A percentile compares a stretch with the other conserved stretches of the same genome.
phyloP scores from a whole-genome alignment of 495 filamentous ascomycete species.

The Aspergillus incahuasiensis region DNA sequence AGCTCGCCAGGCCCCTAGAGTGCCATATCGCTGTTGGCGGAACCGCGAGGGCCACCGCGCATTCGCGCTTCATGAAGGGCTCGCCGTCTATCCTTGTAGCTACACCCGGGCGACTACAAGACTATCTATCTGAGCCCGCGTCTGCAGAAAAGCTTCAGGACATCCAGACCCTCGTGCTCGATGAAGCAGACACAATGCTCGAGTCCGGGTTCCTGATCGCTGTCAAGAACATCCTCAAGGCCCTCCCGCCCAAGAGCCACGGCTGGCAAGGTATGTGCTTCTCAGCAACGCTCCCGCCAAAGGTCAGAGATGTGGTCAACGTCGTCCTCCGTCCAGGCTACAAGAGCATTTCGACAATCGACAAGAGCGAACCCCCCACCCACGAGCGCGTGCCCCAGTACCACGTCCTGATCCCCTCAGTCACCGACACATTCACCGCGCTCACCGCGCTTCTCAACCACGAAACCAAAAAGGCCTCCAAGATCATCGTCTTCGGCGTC shows the following conservation, averaged over 20 bases:
- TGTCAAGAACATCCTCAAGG: neutral
- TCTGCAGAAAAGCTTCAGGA: conserved; percentile 40
- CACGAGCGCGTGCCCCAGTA: conserved; percentile 59
- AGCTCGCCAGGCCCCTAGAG: conserved; percentile 34
- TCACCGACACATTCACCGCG: conserved; percentile 49
- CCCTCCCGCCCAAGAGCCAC: conserved; percentile 51
- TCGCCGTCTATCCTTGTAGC: conserved; percentile 54
- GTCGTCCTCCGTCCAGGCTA: conserved; percentile 53
- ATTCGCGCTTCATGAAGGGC: conserved; percentile 44
- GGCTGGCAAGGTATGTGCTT: conserved; percentile 69
- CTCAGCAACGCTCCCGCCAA: conserved; percentile 61
- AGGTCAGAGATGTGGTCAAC: conserved; percentile 57
- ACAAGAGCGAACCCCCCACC: conserved; percentile 55
- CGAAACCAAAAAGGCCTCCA: conserved; percentile 47
- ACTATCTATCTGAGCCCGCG: conserved; percentile 50
- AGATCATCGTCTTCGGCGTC: conserved; percentile 65
- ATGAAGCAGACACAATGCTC: conserved; percentile 66
- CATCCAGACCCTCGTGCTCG: conserved; percentile 57
- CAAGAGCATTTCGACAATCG: conserved; percentile 58
- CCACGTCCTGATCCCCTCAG: conserved; percentile 49
- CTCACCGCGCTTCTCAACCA: conserved; percentile 42
- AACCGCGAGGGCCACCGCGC: conserved; percentile 42
- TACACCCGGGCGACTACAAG: conserved; percentile 59
- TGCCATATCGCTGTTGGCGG: conserved; percentile 53
- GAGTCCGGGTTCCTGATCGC: conserved; percentile 50